A percentile compares a stretch with the other conserved stretches of the same genome.
Conservation (phyloP, 2,329 filamentous ascomycete genomes). For the Apiospora rasikravindrae region DNA sequence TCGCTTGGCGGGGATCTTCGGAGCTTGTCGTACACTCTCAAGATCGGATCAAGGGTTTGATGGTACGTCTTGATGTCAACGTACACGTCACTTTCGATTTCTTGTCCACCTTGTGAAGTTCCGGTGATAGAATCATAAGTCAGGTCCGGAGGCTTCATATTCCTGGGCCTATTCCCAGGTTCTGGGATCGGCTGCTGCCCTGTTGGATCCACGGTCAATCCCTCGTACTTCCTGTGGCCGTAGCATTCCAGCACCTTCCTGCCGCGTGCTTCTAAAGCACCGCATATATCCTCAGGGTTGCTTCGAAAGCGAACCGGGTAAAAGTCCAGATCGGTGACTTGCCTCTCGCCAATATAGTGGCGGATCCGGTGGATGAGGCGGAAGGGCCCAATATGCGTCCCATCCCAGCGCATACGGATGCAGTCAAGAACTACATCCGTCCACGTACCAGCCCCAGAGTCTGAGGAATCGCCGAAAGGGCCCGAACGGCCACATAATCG, state of each 20-base stretch:
- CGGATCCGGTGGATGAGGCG: not conserved
- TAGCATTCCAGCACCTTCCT: not conserved
- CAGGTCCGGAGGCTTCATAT: not conserved
- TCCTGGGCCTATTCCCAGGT: not conserved
- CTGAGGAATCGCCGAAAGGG: not conserved
- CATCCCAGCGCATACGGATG: not conserved
- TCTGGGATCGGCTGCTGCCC: not conserved
- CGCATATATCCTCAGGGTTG: not conserved
- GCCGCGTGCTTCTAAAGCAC: not conserved
- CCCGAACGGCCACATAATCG: no score
- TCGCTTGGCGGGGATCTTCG: not conserved
- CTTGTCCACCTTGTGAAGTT: not conserved
- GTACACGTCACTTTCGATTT: not conserved
- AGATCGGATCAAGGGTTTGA: not conserved
- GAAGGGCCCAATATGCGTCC: not conserved
- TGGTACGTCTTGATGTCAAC: not conserved
- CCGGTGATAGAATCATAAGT: not conserved
- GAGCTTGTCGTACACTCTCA: not conserved
- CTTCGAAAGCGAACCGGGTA: not conserved
- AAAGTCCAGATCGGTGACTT: not conserved
- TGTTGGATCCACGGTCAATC: not conserved
- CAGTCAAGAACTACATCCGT: not conserved
- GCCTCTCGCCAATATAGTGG: not conserved
- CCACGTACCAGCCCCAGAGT: not conserved
- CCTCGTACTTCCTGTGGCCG: slow-evolving; percentile 6